Evolutionary conservation across 805 yeast genomes (phyloP), one percentile per base, ranked within the genome.

Genomic region (Ogataea nitratoaversa): DNA sequence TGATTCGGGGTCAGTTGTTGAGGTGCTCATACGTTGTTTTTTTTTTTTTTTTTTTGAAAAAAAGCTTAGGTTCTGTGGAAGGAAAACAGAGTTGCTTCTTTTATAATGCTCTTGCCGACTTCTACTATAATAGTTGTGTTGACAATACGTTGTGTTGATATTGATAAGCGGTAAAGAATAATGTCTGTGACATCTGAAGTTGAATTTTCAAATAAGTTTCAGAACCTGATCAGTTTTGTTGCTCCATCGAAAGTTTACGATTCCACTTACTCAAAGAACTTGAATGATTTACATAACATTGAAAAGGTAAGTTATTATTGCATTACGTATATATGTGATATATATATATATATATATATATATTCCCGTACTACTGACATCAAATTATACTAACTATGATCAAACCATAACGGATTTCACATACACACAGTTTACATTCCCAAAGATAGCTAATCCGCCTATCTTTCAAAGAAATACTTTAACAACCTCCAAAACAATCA

Each of bases 201-300:
- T 24, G 76, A 68, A 28, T 79, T 79, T 56, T 72, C 71, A 18
- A 54, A 59, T 33, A 75, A 73, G 34, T 75, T 73, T 48, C 54
- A 75, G 30, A 71, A 72, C 42, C 64, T 78, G 43, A 67, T 78
- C 12, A 57, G 64, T 18, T 62, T 77, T 40, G 67, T 73, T 6
- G 57, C 65, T n/a, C 66, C 68, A 7, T 51, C 46, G 8, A 38
- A 43, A 37, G 23, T 43, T 52, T 25, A 35, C 58, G 29, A 45
- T 12, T 41, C 36, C 3, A 33, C 32, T 3, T 46, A 41, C 32
- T 28, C 37, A 19, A 34, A 43, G 36, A 47, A 43, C 19, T 35
- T 47, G 36, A 33, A 19, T 33, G 41, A 40, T 8, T 16, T 29
- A 14, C 18, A 38, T 37, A 17, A 37, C 28, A 16, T 41, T 29